phyloP scores from a whole-genome alignment of 495 filamentous ascomycete genomes.

The Hypoxylon subgilvum region DNA sequence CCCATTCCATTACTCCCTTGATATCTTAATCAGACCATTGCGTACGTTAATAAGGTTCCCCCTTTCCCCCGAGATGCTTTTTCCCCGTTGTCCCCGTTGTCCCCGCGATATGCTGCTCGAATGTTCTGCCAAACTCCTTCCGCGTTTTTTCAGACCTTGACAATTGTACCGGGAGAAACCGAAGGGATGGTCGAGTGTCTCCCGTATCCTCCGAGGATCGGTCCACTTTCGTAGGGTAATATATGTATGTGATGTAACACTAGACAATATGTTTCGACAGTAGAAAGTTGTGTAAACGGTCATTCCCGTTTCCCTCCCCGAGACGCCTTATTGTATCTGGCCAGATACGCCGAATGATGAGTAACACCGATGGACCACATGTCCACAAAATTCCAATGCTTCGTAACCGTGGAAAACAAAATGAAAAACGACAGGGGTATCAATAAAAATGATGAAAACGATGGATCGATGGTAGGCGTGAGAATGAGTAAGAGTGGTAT shows the following conservation, averaged over 20 bases:
- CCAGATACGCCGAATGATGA: conserved; percentile 33
- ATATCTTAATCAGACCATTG: no score
- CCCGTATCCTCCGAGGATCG: not conserved
- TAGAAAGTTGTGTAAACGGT: conserved; percentile 17
- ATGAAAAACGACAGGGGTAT: conserved; percentile 43
- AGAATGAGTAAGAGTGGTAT: conserved; percentile 6
- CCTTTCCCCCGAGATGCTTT: conserved; percentile 25
- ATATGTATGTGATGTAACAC: conserved; percentile 6
- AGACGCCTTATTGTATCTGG: conserved; percentile 36
- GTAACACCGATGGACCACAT: conserved; percentile 22
- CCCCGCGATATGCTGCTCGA: conserved; percentile 25
- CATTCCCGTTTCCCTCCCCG: conserved; percentile 23
- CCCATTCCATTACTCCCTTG: conserved; percentile 16
- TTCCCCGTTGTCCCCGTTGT: conserved; percentile 5
- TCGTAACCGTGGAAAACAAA: conserved; percentile 29
- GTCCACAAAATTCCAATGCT: conserved; percentile 36
- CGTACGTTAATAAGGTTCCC: conserved; percentile 7
- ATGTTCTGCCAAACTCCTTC: conserved; percentile 29
- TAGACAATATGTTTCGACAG: conserved; percentile 27
- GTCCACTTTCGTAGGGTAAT: not conserved
- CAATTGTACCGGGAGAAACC: not conserved
- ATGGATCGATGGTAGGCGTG: conserved; percentile 1
- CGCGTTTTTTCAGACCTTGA: conserved; percentile 1
- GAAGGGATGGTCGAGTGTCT: not conserved
- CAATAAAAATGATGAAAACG: conserved; percentile 28